These are phyloP conservation scores for Carex pumila DNA, from an alignment of 176 grass and related monocot species.

Conservation along the genomic window DNA sequence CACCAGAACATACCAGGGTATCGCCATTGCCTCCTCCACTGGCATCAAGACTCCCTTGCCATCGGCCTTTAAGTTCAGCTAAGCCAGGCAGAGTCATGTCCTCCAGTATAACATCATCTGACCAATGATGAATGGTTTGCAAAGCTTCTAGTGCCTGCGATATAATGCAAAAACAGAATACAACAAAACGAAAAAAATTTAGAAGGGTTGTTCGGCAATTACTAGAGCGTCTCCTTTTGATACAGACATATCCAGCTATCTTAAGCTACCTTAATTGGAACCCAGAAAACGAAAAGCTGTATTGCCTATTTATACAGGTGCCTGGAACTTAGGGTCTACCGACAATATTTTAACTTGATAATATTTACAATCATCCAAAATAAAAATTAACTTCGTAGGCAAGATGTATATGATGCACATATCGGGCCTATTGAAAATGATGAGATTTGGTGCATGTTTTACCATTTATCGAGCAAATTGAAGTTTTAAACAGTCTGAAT, in stretches of 20 bases:
- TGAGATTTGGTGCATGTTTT: background rate
- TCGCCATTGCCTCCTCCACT: slow-evolving; percentile 98
- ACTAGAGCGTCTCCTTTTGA: background rate
- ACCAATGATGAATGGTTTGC: slow-evolving; percentile 66
- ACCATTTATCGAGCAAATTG: background rate
- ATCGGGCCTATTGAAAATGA: background rate
- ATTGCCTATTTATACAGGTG: background rate
- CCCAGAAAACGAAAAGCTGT: background rate
- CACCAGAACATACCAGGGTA: slow-evolving; percentile 58
- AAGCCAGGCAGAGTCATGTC: slow-evolving; percentile 93
- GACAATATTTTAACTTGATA: background rate
- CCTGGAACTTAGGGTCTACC: no score
- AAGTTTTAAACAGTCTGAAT: background rate
- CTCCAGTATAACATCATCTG: slow-evolving; percentile 62
- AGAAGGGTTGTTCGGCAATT: background rate
- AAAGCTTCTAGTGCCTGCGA: slow-evolving; percentile 47
- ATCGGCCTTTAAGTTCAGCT: slow-evolving; percentile 89
- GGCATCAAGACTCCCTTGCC: slow-evolving; percentile 93
- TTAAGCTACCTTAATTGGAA: background rate
- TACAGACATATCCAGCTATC: background rate
- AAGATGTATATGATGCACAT: background rate
- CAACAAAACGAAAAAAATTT: background rate
- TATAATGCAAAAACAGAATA: background rate
- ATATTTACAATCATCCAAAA: background rate
- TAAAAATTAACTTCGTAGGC: background rate